phyloP scores from a whole-genome alignment of 1,139 yeast genomes.

The Saccharomycopsis crataegensis region DNA sequence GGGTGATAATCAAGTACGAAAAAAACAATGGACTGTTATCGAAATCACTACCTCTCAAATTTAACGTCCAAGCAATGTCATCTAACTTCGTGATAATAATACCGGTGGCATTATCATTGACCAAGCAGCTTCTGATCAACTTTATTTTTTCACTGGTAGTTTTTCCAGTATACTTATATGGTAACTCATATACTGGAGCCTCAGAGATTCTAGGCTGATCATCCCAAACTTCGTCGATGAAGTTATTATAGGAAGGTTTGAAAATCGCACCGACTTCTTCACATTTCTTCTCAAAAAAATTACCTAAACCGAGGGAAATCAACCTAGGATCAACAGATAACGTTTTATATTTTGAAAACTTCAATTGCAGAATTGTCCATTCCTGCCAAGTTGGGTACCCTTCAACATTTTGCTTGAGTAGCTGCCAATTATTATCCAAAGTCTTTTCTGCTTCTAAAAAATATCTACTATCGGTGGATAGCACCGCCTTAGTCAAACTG shows the following conservation, averaged over 20 bases:
- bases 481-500: slow-evolving; percentile 71
- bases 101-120: slow-evolving; percentile 31
- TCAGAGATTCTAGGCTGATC: slow-evolving; percentile 41
- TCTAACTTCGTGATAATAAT: slow-evolving; percentile 64
- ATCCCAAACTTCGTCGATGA: slow-evolving; percentile 75
- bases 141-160: slow-evolving; percentile 34
- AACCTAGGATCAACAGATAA: slow-evolving; percentile 52
- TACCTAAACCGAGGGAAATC: slow-evolving; percentile 28
- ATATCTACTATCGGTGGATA: slow-evolving; percentile 95
- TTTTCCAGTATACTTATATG: slow-evolving; percentile 43
- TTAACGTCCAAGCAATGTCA: slow-evolving; percentile 89
- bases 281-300: slow-evolving; percentile 10
- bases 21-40: slow-evolving; percentile 88
- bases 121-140: slow-evolving; percentile 26
- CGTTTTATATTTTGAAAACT: slow-evolving; percentile 29
- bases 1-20: slow-evolving; percentile 62
- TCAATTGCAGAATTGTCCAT: slow-evolving; percentile 64
- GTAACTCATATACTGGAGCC: slow-evolving; percentile 40
- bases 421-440: slow-evolving; percentile 79
- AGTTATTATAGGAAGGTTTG: slow-evolving; percentile 47
- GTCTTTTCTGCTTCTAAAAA: slow-evolving; percentile 86
- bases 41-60: slow-evolving; percentile 66
- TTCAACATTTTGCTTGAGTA: slow-evolving; percentile 75
- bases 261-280: slow-evolving; percentile 19
- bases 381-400: slow-evolving; percentile 83